Conservation (phyloP, 306 rosid genomes). For the Begonia peltatifolia region DNA sequence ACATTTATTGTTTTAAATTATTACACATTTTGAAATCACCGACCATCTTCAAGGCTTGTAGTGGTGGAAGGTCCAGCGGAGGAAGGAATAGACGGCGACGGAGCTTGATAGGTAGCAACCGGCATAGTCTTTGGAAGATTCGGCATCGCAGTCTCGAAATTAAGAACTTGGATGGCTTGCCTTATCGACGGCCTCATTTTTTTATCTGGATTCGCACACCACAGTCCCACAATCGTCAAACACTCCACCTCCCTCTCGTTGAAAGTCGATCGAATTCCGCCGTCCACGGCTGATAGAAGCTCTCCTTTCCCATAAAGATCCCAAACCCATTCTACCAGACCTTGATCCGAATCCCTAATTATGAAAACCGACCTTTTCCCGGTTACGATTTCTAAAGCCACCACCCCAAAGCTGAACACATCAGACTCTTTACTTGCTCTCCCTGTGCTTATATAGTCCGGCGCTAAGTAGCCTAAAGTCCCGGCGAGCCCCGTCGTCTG, state of each 20-base stretch:
- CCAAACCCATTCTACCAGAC: constrained; percentile 13
- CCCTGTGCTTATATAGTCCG: constrained; percentile 7
- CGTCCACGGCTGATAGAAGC: not conserved
- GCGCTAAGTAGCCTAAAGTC: constrained; percentile 10
- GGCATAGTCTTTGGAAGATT: constrained; percentile 2
- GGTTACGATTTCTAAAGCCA: constrained; percentile 10
- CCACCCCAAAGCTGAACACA: constrained; percentile 12
- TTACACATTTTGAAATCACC: too few species aligned
- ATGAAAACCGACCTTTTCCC: constrained; percentile 3
- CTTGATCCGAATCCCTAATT: not conserved
- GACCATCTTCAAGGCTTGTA: too few species aligned
- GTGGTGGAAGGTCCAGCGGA: too few species aligned
- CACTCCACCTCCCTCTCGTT: constrained; percentile 4
- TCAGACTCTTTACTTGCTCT: constrained; percentile 14
- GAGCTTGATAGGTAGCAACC: constrained; percentile 5
- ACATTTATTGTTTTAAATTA: too few species aligned
- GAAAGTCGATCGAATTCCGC: constrained; percentile 1
- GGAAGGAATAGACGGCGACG: not conserved
- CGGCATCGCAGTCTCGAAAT: constrained; percentile 6
- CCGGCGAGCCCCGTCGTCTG: constrained; percentile 8
- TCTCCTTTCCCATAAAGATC: constrained; percentile 9
- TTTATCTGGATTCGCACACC: constrained; percentile 11
- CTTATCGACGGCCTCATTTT: constrained; percentile 11
- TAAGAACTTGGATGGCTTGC: constrained; percentile 9
- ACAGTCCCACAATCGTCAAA: constrained; percentile 9